Conservation (phyloP, 2,329 filamentous ascomycete genomes). For the Aspergillus texensis region DNA sequence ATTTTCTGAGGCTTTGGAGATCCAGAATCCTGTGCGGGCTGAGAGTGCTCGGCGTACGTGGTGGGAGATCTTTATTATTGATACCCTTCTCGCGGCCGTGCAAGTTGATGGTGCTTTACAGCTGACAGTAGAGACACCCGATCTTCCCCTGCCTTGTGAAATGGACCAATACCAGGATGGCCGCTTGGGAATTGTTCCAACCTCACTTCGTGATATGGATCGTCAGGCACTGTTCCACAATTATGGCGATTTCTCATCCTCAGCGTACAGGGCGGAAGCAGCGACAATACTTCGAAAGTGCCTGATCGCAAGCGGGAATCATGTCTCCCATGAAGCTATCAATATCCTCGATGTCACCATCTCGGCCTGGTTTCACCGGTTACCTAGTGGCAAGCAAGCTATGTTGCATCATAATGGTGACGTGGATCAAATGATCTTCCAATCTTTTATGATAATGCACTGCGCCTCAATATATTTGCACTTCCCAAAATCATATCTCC, state of each 20-base stretch:
- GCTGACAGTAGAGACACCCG: not conserved
- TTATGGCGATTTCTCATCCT: constrained; percentile 6
- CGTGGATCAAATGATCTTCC: constrained; percentile 7
- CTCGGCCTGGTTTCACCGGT: constrained; percentile 8
- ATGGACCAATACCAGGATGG: constrained; percentile 6
- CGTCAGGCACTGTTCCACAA: not conserved
- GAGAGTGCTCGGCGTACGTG: constrained; percentile 13
- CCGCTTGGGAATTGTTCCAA: not conserved
- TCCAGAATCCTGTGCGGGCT: not conserved
- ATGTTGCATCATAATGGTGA: constrained; percentile 4
- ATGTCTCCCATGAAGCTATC: not conserved
- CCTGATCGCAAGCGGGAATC: constrained; percentile 1
- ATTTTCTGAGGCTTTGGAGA: not conserved
- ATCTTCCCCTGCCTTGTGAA: constrained; percentile 5
- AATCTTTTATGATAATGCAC: constrained; percentile 13
- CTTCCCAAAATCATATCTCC: constrained; percentile 8
- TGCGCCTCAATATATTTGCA: constrained; percentile 15
- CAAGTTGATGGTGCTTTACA: constrained; percentile 10
- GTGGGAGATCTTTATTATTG: constrained; percentile 15
- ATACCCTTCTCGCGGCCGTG: constrained; percentile 10
- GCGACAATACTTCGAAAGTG: constrained; percentile 12
- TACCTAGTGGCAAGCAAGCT: not conserved
- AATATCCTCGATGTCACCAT: constrained; percentile 5
- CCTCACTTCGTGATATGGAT: not conserved
- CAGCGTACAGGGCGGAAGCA: constrained; percentile 9